phyloP scores from a whole-genome alignment of 2,329 filamentous ascomycete genomes.

The Pseudofabraea citricarpa region DNA sequence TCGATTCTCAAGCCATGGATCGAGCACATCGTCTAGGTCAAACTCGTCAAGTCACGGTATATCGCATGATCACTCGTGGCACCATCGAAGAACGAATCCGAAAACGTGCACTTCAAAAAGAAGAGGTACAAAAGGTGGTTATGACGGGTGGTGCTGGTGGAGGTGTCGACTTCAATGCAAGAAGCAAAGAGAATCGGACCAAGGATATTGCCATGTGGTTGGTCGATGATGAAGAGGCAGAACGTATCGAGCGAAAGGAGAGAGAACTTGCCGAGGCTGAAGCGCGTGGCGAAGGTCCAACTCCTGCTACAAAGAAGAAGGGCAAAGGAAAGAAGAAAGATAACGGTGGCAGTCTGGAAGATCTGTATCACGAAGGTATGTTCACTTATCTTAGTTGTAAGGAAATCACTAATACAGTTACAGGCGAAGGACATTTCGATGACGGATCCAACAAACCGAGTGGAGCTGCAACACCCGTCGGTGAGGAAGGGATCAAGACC shows the following conservation, averaged over 20 bases:
- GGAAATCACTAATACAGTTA: slow-evolving; percentile 25
- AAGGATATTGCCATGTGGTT: slow-evolving; percentile 99
- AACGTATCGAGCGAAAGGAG: slow-evolving; percentile 88
- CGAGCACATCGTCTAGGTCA: slow-evolving; percentile 96
- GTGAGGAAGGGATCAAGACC: slow-evolving; percentile 43
- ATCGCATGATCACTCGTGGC: slow-evolving; percentile 91
- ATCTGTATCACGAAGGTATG: slow-evolving; percentile 99
- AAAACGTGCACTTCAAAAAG: slow-evolving; percentile 94
- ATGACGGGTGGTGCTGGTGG: slow-evolving; percentile 81
- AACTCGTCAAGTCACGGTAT: slow-evolving; percentile 93
- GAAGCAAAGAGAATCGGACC: slow-evolving; percentile 84
- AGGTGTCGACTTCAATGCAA: slow-evolving; percentile 94
- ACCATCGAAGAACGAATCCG: slow-evolving; percentile 98
- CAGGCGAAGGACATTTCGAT: slow-evolving; percentile 96
- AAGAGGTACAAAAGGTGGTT: slow-evolving; percentile 96
- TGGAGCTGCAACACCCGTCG: slow-evolving; percentile 76
- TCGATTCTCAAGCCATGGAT: slow-evolving; percentile 98
- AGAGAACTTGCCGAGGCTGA: slow-evolving; percentile 67
- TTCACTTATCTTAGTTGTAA: slow-evolving; percentile 17
- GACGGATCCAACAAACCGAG: slow-evolving; percentile 76
- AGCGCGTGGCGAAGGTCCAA: slow-evolving; percentile 50
- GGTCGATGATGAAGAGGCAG: slow-evolving; percentile 93
- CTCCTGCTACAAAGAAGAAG: slow-evolving; percentile 41
- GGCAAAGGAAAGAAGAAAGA: slow-evolving; percentile 55
- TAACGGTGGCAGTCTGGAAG: slow-evolving; percentile 68